These are phyloP conservation scores for Rhypophila decipiens DNA, from an alignment of 495 filamentous ascomycete species.

Conservation along the genomic window DNA sequence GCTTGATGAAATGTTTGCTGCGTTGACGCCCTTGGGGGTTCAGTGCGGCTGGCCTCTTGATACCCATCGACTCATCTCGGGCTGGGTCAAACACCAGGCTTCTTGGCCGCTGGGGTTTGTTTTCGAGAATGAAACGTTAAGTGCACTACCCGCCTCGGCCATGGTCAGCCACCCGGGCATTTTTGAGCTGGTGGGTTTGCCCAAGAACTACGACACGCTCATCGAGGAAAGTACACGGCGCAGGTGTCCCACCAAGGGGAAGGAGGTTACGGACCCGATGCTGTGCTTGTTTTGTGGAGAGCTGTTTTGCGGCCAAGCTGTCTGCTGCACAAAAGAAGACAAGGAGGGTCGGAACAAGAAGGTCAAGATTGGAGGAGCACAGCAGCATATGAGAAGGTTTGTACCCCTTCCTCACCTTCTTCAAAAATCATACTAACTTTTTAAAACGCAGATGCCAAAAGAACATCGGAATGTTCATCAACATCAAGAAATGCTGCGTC, in stretches of 20 bases:
- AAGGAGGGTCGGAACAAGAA: conserved; percentile 27
- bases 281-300: conserved; percentile 95
- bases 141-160: conserved; percentile 31
- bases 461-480: conserved; percentile 86
- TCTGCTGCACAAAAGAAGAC: conserved; percentile 73
- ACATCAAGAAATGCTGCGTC: conserved; percentile 89
- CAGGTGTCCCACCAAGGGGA: conserved; percentile 81
- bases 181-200: conserved; percentile 88
- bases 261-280: conserved; percentile 80
- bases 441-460: conserved; percentile 63
- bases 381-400: conserved; percentile 83
- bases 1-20: conserved; percentile 67
- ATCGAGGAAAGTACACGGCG: conserved; percentile 84
- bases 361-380: conserved; percentile 65
- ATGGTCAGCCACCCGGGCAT: conserved; percentile 76
- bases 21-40: conserved; percentile 35
- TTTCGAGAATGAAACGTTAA: conserved; percentile 2
- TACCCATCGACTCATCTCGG: conserved; percentile 45
- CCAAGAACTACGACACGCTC: conserved; percentile 84
- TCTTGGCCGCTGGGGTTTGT: conserved; percentile 16
- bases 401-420: conserved; percentile 21
- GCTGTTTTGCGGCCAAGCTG: conserved; percentile 88
- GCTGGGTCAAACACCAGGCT: conserved; percentile 71
- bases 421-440: background rate
- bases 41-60: conserved; percentile 34